Evolutionary conservation across 345 rosid species (phyloP), one percentile per base, ranked within the genome.

Genomic region (Lepidium didymum): DNA sequence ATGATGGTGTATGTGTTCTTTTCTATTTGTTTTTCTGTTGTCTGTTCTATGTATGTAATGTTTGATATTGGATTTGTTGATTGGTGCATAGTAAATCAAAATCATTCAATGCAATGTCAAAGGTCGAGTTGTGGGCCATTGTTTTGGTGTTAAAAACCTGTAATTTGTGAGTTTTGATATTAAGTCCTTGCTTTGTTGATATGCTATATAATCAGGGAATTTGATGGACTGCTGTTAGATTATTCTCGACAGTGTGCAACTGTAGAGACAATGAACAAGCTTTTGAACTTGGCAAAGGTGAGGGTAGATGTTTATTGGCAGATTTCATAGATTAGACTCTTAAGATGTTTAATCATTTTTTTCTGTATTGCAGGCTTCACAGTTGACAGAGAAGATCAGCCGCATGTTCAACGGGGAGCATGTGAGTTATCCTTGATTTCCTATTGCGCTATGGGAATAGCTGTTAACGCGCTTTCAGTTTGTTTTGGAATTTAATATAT

Each of bases 351-450:
- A 31, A 19, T n/a, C 8, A 3, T 12, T 37, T 41, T 5, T 70
- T 57, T 75, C 11, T 45, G 19, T 35, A 34, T 78, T 78, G 71
- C 82, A 93, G 98, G 90, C 82, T 37, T 91, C 95, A 15, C 73
- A 77, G 69, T 88, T 93, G 68, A 80, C 83, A 54, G 81, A 88
- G 77, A 85, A 93, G 85, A 83, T 93, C 68, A 56, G 61, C 68
- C 81, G 81, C 46, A 91, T 94, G 99, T 91, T 67, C 74, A 79
- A 65, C 7, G 97, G 99, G 21, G 95, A 94, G 38, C 95, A 68
- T 76, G 99, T 94, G 70, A 88, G 92, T 75, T 27, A 35, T 14
- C 10, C 15, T 50, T 13, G 1, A 16, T 37, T 18, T 44, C 6
- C 25, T 67, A 10, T 49, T n/a, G n/a, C n/a, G n/a, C n/a, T n/a